Evolutionary conservation across 352 stramenopile genomes (phyloP).

Genomic region (Blastocystis sp.): DNA sequence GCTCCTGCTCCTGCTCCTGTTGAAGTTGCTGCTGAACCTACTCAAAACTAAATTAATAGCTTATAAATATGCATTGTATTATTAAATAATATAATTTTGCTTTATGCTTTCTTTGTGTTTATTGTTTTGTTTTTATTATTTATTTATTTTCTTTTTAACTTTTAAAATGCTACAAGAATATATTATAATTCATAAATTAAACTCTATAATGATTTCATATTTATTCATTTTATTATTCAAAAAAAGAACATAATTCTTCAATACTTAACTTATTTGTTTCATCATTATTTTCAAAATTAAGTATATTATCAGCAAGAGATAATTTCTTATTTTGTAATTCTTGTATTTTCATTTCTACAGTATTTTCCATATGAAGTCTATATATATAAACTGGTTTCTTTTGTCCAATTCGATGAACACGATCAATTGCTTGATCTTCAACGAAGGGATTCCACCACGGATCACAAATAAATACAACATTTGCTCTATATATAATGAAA

Average conservation of each 20-base stretch:
- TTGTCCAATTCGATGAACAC: slow-evolving; percentile 65
- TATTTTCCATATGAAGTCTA: slow-evolving; percentile 62
- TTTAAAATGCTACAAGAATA: no score
- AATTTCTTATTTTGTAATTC: slow-evolving; percentile 66
- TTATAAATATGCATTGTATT: no score
- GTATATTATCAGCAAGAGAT: slow-evolving; percentile 57
- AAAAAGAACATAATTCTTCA: no score
- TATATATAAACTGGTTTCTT: slow-evolving; percentile 60
- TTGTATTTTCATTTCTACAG: slow-evolving; percentile 70
- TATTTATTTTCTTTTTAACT: no score
- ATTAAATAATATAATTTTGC: no score
- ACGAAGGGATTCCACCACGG: slow-evolving; percentile 76
- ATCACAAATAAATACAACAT: slow-evolving; percentile 63
- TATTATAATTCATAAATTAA: no score
- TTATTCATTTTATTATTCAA: no score
- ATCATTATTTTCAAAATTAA: slow-evolving; percentile 44
- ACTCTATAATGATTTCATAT: no score
- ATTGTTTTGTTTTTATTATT: no score
- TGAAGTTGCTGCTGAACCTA: not conserved
- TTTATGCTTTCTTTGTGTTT: no score
- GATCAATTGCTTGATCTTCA: slow-evolving; percentile 75
- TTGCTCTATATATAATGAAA: slow-evolving; percentile 66
- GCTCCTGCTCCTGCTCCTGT: not conserved
- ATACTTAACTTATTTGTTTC: no score
- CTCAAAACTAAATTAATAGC: not conserved